Conservation (phyloP, 75 land plant species). For the Sequoia sempervirens region DNA sequence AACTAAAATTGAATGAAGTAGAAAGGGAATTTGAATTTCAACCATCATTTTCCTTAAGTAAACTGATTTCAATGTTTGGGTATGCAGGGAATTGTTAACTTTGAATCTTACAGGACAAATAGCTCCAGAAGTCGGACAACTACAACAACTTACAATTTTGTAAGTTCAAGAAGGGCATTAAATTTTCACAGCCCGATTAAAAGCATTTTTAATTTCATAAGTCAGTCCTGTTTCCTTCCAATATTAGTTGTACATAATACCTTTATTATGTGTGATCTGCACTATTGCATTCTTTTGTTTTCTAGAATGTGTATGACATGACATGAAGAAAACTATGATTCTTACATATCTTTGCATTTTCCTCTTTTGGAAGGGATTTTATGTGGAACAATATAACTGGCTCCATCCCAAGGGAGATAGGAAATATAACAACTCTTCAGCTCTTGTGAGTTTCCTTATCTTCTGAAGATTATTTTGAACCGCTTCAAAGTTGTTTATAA, state of each 20-base stretch:
- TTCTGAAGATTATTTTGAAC: not conserved
- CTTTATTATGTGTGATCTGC: not conserved
- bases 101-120: slow-evolving; percentile 60
- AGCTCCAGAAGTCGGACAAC: slow-evolving; percentile 62
- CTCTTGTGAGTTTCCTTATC: slow-evolving; percentile 51
- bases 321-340: not conserved
- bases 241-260: not conserved
- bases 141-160: slow-evolving; percentile 50
- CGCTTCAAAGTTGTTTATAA: not conserved
- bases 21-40: not conserved
- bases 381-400: slow-evolving; percentile 88
- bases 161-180: slow-evolving; percentile 19
- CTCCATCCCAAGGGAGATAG: slow-evolving; percentile 78
- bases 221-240: not conserved
- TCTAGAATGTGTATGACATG: no score
- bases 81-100: slow-evolving; percentile 51
- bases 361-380: slow-evolving; percentile 50
- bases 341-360: slow-evolving; percentile 2
- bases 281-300: not conserved
- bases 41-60: not conserved
- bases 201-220: not conserved
- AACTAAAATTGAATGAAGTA: not conserved
- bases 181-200: not conserved
- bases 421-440: slow-evolving; percentile 42
- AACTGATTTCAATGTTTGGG: not conserved